Base-by-base conservation (phyloP, 2,329 filamentous ascomycete genomes). In the Tolypocladium pustulatum region DNA sequence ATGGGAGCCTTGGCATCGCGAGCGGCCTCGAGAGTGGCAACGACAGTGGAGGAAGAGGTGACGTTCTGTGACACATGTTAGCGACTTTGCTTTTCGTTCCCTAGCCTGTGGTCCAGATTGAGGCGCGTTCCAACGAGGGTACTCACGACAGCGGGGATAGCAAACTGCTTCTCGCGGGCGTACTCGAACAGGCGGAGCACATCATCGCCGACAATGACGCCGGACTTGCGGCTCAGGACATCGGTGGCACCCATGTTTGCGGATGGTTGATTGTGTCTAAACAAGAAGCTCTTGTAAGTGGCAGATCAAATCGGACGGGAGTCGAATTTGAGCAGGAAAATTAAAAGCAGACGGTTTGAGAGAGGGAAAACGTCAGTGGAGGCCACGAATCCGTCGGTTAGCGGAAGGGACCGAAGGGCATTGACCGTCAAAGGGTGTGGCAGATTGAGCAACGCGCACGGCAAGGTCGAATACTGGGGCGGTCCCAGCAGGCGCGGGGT, bases 11-110 rank as follows among this genome's bases (percentile, higher is more conserved):
- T 96, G 73, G 86, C 81, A 76, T 97, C 92, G 70, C 91, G 88
- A 68, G 94, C 94, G 73, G 94, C 94, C 83, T 99, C 94, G 68
- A 99, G 91, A 58, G 90, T 79, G 68, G 91, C 86, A 65, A 97
- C 88, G 63, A 73, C 74, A 57, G 79, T 81, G 63, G 91, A 96
- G 62, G 90, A 96, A 49, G 91, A 96, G 68, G 93, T 97, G 72
- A 96, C 90, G 79, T 97, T 97, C 73, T 75, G 40, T 3, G 36
- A 6, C 12, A 37, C 15, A 15, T 2, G 52, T 57, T 22, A 54
- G 49, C 40, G 22, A 55, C 20, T 8, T 40, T 2, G 27, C 36
- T 41, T 25, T 25, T 22, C 4, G 34, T 41, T 17, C 7, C 17
- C 22, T 30, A n/a, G 30, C 30, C 20, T 15, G 30, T 13, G 30